Evolutionary conservation across 1,284 basidiomycete species (phyloP).

Genomic region (Gomphus bonarii): DNA sequence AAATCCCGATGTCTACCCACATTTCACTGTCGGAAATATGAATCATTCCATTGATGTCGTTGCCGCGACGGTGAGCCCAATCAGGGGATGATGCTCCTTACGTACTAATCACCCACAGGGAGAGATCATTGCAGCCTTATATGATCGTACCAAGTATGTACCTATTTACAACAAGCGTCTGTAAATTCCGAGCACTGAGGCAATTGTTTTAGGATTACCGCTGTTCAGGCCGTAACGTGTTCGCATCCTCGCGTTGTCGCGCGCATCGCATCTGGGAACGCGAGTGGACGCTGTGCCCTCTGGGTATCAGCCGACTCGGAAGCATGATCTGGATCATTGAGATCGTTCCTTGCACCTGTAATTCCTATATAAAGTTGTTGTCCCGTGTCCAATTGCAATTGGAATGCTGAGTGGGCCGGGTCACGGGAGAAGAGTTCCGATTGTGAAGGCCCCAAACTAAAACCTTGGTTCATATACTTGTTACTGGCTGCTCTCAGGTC

Average conservation of each 20-base stretch:
- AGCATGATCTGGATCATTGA: neutral
- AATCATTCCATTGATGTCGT: conserved; percentile 64
- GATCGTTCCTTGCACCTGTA: neutral
- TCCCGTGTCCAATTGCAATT: neutral
- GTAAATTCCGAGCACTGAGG: neutral
- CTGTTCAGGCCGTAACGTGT: conserved; percentile 75
- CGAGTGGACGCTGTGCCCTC: conserved; percentile 64
- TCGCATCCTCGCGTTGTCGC: conserved; percentile 70
- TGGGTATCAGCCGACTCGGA: conserved; percentile 46
- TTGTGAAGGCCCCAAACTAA: too few species aligned
- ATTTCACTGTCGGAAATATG: conserved; percentile 76
- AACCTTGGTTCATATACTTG: neutral
- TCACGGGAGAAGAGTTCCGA: neutral
- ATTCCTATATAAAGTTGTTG: neutral
- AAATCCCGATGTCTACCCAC: conserved; percentile 67
- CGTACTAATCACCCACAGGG: conserved; percentile 31
- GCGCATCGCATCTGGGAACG: conserved; percentile 65
- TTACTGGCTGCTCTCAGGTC: too few species aligned
- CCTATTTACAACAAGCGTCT: neutral
- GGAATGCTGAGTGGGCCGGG: neutral
- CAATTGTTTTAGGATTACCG: conserved; percentile 45
- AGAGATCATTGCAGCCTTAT: conserved; percentile 49
- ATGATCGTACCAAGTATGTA: conserved; percentile 44
- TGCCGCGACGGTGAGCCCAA: conserved; percentile 45
- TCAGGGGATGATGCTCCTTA: neutral